Evolutionary conservation across 805 yeast species (phyloP), one percentile per base, ranked within the genome.

Genomic region (Nakazawaea ambrosiae): DNA sequence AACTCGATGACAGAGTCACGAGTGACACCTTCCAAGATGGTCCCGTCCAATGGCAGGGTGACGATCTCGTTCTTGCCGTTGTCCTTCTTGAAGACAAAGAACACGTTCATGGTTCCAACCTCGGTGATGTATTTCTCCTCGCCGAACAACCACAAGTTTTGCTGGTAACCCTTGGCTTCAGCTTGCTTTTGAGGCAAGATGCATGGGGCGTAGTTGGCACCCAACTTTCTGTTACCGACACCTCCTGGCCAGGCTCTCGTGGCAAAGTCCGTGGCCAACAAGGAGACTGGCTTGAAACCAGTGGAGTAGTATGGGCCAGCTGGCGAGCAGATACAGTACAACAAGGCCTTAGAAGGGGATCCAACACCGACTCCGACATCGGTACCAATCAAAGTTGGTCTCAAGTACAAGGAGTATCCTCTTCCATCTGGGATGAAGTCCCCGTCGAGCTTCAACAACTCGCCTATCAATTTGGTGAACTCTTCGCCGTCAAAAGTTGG

Each of bases 161-260:
- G 97, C 60, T 86, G 95, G 69, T 78, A 89, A 31, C 98, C 98
- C 62, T 89, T 78, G 18, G 69, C 54, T 39, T 96, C 95, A 36
- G 97, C 96, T 65, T 85, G 81, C 50, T 74, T 68, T 66, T 87
- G 96, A 23, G 97, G 97, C 57, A 74, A 70, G 53, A 89, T 78
- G 60, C 96, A 85, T 45, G 97, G 97, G 31, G 97, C 98, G 57
- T 90, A 90, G 70, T 90, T 90, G 44, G 96, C 97, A 62, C 98
- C 98, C 53, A 90, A 76, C 65, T 90, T 90, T 63, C 77, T 81
- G 75, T 90, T 83, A 64, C 98, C 98, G 51, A 79, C 88, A 61
- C 97, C 98, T 54, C 96, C 96, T 57, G 97, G 97, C 97, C 97
- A 90, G 22, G 98, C 97, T 68, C 98, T 84, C 24, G 89, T 89